A percentile compares a stretch with the other conserved stretches of the same genome.
phyloP scores from a whole-genome alignment of 2,329 filamentous ascomycete species.

The Penicillium sp. region DNA sequence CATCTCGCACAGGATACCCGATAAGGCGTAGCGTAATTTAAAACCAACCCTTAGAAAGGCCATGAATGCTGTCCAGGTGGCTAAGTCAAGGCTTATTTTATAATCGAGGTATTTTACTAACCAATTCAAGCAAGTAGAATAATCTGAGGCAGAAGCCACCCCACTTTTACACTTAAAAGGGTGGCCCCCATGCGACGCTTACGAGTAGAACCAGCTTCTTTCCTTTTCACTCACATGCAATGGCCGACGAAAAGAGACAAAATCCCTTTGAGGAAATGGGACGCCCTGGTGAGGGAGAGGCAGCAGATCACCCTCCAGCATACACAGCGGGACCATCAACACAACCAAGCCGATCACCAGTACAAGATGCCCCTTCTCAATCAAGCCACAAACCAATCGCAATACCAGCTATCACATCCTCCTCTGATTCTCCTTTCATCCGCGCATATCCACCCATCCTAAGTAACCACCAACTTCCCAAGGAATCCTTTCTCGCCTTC shows the following conservation, averaged over 20 bases:
- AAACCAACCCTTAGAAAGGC: neutral
- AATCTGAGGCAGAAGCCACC: neutral
- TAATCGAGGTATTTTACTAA: neutral
- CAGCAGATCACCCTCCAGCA: conserved; percentile 1
- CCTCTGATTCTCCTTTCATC: conserved; percentile 15
- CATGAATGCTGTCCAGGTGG: neutral
- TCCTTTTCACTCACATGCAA: neutral
- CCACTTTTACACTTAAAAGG: conserved; percentile 2
- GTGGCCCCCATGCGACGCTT: neutral
- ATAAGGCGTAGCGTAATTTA: conserved; percentile 2
- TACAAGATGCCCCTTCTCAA: neutral
- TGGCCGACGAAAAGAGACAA: conserved; percentile 6
- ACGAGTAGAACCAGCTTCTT: neutral
- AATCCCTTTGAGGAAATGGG: neutral
- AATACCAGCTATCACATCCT: conserved; percentile 14
- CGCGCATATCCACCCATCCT: conserved; percentile 18
- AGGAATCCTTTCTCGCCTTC: conserved; percentile 23
- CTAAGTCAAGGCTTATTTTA: neutral
- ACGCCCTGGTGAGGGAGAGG: neutral
- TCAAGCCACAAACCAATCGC: conserved; percentile 10
- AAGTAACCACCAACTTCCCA: conserved; percentile 9
- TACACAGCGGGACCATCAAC: neutral
- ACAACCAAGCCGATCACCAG: neutral
- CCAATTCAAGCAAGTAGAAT: neutral
- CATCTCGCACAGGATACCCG: conserved; percentile 8